Percentiles rank a stretch among this genome's conserved stretches.
phyloP scores from a whole-genome alignment of 768 basidiomycete species.

The Cyathus striatus region DNA sequence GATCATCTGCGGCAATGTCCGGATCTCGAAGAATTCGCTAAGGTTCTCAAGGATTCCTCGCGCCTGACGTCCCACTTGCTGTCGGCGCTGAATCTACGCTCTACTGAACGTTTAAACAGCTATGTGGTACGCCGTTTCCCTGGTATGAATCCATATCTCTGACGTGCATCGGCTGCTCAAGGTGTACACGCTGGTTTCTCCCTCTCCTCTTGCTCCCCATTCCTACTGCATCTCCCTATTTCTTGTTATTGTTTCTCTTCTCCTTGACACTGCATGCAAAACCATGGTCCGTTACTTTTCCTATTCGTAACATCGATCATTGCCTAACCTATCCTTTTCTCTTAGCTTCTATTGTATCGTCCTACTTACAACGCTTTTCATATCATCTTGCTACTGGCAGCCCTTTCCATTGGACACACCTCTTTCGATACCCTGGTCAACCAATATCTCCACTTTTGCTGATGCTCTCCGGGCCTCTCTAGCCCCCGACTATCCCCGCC shows the following conservation, averaged over 20 bases:
- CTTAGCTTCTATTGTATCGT: constrained; percentile 83
- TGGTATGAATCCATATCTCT: background rate
- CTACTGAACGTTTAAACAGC: too few species aligned
- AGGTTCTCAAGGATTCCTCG: too few species aligned
- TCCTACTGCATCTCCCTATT: constrained; percentile 77
- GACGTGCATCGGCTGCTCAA: constrained; percentile 16
- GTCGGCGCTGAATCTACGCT: too few species aligned
- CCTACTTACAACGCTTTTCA: constrained; percentile 74
- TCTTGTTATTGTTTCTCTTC: constrained; percentile 71
- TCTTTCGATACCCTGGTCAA: constrained; percentile 61
- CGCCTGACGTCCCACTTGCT: too few species aligned
- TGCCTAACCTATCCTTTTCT: background rate
- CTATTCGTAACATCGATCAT: background rate
- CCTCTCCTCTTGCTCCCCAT: constrained; percentile 73
- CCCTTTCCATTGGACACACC: constrained; percentile 64
- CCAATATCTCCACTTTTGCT: constrained; percentile 68
- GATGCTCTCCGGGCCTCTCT: constrained; percentile 55
- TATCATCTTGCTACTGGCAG: constrained; percentile 89
- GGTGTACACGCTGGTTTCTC: constrained; percentile 87
- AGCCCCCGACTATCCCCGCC: constrained; percentile 28
- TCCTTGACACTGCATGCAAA: constrained; percentile 76
- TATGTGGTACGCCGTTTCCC: constrained; percentile 50
- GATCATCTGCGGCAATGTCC: too few species aligned
- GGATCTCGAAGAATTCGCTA: too few species aligned
- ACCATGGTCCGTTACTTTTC: constrained; percentile 59